phyloP scores from a whole-genome alignment of 1,139 yeast genomes.

The Kodamaea sp. region DNA sequence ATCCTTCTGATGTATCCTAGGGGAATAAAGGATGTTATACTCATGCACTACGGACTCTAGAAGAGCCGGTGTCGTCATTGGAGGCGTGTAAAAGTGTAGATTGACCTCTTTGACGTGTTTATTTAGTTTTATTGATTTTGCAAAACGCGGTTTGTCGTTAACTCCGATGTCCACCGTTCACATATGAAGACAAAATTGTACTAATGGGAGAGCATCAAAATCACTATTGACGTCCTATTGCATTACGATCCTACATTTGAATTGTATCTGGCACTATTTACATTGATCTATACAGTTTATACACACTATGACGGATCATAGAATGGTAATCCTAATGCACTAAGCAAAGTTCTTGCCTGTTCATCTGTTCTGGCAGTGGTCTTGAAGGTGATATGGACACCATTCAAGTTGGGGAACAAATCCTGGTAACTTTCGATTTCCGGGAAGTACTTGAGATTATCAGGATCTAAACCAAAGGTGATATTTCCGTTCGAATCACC shows the following conservation, averaged over 20 bases:
- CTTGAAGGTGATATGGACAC: constrained; percentile 81
- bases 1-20: constrained; percentile 48
- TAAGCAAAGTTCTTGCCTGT: constrained; percentile 85
- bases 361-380: constrained; percentile 90
- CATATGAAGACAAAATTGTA: too few species aligned
- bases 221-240: too few species aligned
- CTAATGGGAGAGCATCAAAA: too few species aligned
- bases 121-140: too few species aligned
- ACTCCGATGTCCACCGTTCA: too few species aligned
- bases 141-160: too few species aligned
- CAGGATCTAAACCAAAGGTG: constrained; percentile 78
- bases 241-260: too few species aligned
- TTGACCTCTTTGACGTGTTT: background rate
- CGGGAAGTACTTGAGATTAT: constrained; percentile 82
- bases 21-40: constrained; percentile 44
- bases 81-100: background rate
- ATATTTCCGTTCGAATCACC: constrained; percentile 90
- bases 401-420: constrained; percentile 84
- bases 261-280: too few species aligned
- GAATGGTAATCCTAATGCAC: constrained; percentile 85
- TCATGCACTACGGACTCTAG: constrained; percentile 35
- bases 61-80: constrained; percentile 3
- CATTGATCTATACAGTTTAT: background rate
- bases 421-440: constrained; percentile 92
- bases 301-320: constrained; percentile 14